Percentiles rank a stretch among this genome's conserved stretches.
phyloP scores from a whole-genome alignment of 2,329 filamentous ascomycete genomes.

The Basipetospora chlamydospora region DNA sequence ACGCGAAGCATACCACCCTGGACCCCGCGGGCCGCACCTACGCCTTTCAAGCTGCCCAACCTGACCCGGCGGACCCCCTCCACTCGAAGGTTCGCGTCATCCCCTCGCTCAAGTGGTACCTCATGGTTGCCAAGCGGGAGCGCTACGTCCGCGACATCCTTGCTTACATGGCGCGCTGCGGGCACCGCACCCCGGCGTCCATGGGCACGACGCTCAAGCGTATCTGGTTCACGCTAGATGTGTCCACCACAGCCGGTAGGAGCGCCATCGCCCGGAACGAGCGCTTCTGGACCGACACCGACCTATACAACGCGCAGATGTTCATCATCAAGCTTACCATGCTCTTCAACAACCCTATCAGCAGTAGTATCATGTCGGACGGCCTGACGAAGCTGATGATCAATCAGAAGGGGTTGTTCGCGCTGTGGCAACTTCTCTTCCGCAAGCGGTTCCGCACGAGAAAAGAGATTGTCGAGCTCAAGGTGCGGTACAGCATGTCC shows the following conservation, averaged over 20 bases:
- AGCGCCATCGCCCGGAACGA: constrained; percentile 36
- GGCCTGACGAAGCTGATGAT: constrained; percentile 43
- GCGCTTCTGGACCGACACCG: constrained; percentile 39
- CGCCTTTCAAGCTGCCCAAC: constrained; percentile 12
- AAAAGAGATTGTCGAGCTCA: constrained; percentile 39
- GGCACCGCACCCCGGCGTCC: constrained; percentile 37
- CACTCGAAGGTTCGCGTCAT: constrained; percentile 28
- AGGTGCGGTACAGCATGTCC: constrained; percentile 35
- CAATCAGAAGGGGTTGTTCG: constrained; percentile 38
- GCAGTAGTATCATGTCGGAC: constrained; percentile 32
- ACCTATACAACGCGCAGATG: constrained; percentile 46
- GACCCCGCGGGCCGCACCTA: constrained; percentile 41
- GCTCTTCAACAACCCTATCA: constrained; percentile 49
- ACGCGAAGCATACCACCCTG: constrained; percentile 37
- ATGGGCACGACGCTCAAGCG: constrained; percentile 40
- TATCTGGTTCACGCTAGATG: constrained; percentile 61
- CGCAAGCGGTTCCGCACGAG: constrained; percentile 33
- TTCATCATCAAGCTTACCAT: constrained; percentile 62
- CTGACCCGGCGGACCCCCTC: constrained; percentile 4
- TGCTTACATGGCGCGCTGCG: constrained; percentile 40
- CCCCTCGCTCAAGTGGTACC: constrained; percentile 52
- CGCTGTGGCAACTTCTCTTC: constrained; percentile 46
- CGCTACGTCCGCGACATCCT: constrained; percentile 45
- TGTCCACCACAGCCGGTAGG: constrained; percentile 41
- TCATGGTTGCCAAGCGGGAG: constrained; percentile 48